A percentile compares a stretch with the other conserved stretches of the same genome.
Evolutionary conservation across 441 rosid genomes (phyloP).

Genomic region (Rhodomyrtus psidioides): DNA sequence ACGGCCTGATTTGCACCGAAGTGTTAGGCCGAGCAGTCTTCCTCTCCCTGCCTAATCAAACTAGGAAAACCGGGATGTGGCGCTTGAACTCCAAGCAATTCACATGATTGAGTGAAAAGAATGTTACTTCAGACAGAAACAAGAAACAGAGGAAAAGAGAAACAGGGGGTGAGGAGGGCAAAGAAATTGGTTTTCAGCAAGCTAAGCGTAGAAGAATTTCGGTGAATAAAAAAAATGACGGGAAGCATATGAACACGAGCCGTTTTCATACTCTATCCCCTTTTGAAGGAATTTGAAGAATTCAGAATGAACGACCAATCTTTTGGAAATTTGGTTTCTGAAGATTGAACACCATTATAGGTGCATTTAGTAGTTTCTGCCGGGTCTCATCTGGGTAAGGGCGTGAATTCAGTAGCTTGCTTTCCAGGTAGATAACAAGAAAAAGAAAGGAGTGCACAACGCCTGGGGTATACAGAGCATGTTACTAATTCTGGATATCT

Average conservation of each 20-base stretch:
- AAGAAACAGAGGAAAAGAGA: not conserved
- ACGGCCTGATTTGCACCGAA: not conserved
- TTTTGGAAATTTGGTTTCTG: no score
- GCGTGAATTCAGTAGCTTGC: not conserved
- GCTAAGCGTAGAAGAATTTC: not conserved
- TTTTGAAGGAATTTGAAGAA: not conserved
- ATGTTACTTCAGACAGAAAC: not conserved
- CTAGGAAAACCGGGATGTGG: not conserved
- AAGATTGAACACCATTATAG: no score
- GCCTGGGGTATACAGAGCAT: not conserved
- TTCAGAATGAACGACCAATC: not conserved
- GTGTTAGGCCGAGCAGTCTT: not conserved
- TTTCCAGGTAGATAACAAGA: not conserved
- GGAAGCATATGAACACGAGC: not conserved
- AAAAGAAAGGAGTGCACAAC: not conserved
- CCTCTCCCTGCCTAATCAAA: not conserved
- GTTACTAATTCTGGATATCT: not conserved
- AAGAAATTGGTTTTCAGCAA: not conserved
- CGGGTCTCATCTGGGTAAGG: not conserved
- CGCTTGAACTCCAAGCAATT: not conserved
- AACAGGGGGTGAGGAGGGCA: not conserved
- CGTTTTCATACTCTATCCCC: not conserved
- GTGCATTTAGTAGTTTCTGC: not conserved
- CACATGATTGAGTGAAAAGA: not conserved
- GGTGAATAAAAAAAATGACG: no score